Base-by-base conservation (phyloP, 441 rosid genomes). In the Pelargonium exstipulatum region DNA sequence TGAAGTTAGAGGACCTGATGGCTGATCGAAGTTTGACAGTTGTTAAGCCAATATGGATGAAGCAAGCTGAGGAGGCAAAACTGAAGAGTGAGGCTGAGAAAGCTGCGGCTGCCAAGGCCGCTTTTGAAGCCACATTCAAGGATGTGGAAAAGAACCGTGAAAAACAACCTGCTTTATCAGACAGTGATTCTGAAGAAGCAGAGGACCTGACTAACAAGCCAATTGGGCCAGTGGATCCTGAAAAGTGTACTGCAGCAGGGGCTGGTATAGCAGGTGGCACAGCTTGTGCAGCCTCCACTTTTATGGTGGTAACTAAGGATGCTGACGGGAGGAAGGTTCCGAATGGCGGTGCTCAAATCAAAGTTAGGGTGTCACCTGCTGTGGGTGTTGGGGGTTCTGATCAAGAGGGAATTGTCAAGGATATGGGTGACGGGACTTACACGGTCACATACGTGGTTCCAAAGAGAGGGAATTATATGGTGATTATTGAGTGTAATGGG, bases 231-330 rank as follows among this genome's bases (percentile, higher is more conserved):
- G 96, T 90, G 68, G 98, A 92, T 72, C 95, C 98, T 0, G 69
- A 83, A 17, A 95, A 88, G 81, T 89, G 97, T 75, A 89, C 86
- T 67, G 97, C 97, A 2, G 94, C 94, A 0, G 98, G 98, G 12
- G 90, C 87, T 22, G 99, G 98, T 8, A 84, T 91, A 60, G 96
- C 97, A 1, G 99, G 98, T n/a, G 98, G 99, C 49, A 88, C 98
- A 5, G 98, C 97, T 0, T 91, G 96, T 63, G 89, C 91, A 0
- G 86, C 97, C 0, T 83, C 94, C 18, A 85, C 98, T 0, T 92
- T 95, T 67, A 76, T 85, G 80, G 91, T 95, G 53, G 85, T 83
- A 48, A 86, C 97, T 0, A 95, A 92, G 86, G 99, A 95, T 73
- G 78, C 83, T 0, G 96, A 95, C 73, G 99, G 96, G 58, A 86